Evolutionary conservation across 768 basidiomycete species (phyloP).

Genomic region (Boletus insuetus): DNA sequence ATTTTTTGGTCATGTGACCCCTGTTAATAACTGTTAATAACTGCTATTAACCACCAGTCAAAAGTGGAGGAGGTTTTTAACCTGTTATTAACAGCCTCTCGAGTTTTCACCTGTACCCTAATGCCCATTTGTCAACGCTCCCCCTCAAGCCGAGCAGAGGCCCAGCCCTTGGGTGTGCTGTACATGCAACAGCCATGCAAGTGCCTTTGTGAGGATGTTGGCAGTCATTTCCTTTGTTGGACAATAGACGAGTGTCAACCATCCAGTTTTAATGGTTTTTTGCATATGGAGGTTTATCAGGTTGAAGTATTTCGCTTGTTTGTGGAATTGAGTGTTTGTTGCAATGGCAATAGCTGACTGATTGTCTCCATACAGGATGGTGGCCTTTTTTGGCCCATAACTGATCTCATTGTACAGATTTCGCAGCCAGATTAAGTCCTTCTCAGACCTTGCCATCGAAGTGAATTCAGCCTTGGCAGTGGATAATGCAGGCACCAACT

Average conservation of each 20-base stretch:
- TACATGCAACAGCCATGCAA: too few relatives aligned
- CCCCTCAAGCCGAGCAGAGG: too few relatives aligned
- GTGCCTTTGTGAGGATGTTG: constrained; percentile 10
- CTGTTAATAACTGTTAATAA: too few relatives aligned
- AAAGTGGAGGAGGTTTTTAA: too few relatives aligned
- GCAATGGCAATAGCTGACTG: constrained; percentile 26
- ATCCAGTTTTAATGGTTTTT: not conserved
- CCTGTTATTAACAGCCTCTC: too few relatives aligned
- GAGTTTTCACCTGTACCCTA: too few relatives aligned
- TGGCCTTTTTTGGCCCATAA: constrained; percentile 16
- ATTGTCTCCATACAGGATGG: constrained; percentile 21
- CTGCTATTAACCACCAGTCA: too few relatives aligned
- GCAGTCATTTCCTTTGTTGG: constrained; percentile 23
- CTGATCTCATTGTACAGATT: constrained; percentile 34
- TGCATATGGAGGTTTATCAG: constrained; percentile 24
- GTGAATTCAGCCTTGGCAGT: constrained; percentile 5
- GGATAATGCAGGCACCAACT: constrained; percentile 15
- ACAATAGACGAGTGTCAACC: constrained; percentile 7
- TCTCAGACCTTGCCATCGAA: not conserved
- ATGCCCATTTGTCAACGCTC: too few relatives aligned
- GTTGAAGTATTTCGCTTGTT: not conserved
- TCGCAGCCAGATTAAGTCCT: constrained; percentile 12
- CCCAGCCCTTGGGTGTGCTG: too few relatives aligned
- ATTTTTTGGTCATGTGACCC: too few relatives aligned
- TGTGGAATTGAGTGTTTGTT: constrained; percentile 9